A percentile compares a stretch with the other conserved stretches of the same genome.
Evolutionary conservation across 176 grass and related monocot genomes (phyloP).

Genomic region (Tillandsia leiboldiana): DNA sequence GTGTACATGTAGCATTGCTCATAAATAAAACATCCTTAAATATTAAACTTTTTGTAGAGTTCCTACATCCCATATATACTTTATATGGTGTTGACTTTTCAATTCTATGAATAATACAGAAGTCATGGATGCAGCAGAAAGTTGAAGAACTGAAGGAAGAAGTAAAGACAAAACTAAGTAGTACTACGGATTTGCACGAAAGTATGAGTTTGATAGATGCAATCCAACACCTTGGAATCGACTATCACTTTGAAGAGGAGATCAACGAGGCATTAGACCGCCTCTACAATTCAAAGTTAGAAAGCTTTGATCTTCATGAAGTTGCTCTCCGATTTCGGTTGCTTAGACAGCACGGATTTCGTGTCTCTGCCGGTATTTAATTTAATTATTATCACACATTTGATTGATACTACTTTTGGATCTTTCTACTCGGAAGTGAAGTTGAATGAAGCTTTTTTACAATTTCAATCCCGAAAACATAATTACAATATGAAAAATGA

Average conservation of each 20-base stretch:
- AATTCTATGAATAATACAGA: no score
- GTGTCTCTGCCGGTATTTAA: background rate
- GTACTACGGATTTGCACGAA: background rate
- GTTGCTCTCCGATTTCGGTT: background rate
- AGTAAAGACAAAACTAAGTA: background rate
- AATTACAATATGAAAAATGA: no score
- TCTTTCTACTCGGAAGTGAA: no score
- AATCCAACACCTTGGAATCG: constrained; percentile 19
- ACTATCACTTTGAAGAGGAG: constrained; percentile 31
- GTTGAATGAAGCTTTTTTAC: no score
- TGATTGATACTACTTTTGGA: background rate
- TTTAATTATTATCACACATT: background rate
- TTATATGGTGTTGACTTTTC: no score
- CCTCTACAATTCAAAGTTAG: background rate
- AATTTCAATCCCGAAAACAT: no score
- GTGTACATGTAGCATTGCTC: fast-evolving
- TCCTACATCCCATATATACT: no score
- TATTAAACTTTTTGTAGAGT: no score
- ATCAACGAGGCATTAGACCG: background rate
- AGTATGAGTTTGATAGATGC: constrained; percentile 30
- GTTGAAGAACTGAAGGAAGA: background rate
- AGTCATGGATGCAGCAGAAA: background rate
- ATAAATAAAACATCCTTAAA: no score
- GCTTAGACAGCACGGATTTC: background rate
- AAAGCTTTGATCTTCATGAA: background rate